Evolutionary conservation across 2,329 filamentous ascomycete genomes (phyloP).

Genomic region (Fusarium clavum): DNA sequence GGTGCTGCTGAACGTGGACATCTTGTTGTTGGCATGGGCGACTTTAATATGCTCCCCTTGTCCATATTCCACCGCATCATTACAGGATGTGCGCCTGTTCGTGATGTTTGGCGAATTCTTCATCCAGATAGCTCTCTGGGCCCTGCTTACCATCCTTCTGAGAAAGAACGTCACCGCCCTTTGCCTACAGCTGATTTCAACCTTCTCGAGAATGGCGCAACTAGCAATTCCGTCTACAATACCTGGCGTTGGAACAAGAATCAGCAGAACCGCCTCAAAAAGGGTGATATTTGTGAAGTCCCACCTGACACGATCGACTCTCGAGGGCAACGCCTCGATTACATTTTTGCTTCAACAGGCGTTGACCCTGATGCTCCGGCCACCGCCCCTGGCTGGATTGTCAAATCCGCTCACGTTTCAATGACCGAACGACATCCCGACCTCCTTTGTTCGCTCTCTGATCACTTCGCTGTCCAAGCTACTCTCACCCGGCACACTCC

Average conservation of each 20-base stretch:
- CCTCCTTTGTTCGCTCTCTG: slow-evolving; percentile 86
- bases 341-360: slow-evolving; percentile 83
- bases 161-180: slow-evolving; percentile 72
- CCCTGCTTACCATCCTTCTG: slow-evolving; percentile 73
- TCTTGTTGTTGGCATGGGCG: slow-evolving; percentile 86
- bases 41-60: slow-evolving; percentile 96
- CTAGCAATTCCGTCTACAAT: slow-evolving; percentile 87
- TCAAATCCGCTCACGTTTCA: slow-evolving; percentile 77
- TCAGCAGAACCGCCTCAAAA: slow-evolving; percentile 74
- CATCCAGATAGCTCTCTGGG: slow-evolving; percentile 88
- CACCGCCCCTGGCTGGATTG: slow-evolving; percentile 67
- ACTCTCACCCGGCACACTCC: slow-evolving; percentile 69
- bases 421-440: slow-evolving; percentile 85
- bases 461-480: slow-evolving; percentile 92
- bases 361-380: slow-evolving; percentile 49
- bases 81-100: slow-evolving; percentile 79
- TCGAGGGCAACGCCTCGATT: slow-evolving; percentile 88
- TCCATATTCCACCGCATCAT: slow-evolving; percentile 88
- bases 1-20: slow-evolving; percentile 83
- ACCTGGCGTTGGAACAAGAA: slow-evolving; percentile 91
- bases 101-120: slow-evolving; percentile 85
- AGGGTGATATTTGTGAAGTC: slow-evolving; percentile 67
- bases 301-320: slow-evolving; percentile 75
- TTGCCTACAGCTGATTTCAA: slow-evolving; percentile 84
- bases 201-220: slow-evolving; percentile 82